A percentile compares a stretch with the other conserved stretches of the same genome.
These are phyloP conservation scores for Microbotryum silenes-acaulis DNA, from an alignment of 1,284 basidiomycete genomes.

Conservation along the genomic window DNA sequence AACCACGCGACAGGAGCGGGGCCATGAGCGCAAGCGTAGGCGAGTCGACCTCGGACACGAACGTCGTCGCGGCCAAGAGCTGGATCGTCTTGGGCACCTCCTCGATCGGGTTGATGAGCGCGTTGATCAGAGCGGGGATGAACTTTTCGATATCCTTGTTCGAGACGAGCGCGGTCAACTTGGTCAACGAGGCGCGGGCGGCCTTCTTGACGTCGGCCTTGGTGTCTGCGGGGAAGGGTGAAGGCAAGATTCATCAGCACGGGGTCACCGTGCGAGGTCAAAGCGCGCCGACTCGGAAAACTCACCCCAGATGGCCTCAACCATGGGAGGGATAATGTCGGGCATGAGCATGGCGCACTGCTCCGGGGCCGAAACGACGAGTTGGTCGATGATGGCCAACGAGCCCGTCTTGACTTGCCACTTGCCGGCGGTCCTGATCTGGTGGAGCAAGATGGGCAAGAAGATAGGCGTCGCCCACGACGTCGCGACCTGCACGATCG, in stretches of 20 bases:
- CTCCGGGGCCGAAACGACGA: constrained; percentile 72
- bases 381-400: constrained; percentile 76
- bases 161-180: constrained; percentile 84
- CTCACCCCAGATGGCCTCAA: constrained; percentile 79
- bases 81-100: constrained; percentile 94
- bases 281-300: neutral
- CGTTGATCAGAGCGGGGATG: constrained; percentile 50
- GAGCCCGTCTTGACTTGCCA: constrained; percentile 98
- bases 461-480: constrained; percentile 80
- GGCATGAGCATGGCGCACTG: constrained; percentile 90
- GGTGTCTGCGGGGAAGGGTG: constrained; percentile 56
- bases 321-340: constrained; percentile 88
- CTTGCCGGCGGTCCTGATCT: constrained; percentile 95
- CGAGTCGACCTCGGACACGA: constrained; percentile 99
- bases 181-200: constrained; percentile 86
- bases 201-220: constrained; percentile 99
- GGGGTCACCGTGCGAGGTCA: neutral
- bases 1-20: constrained; percentile 91
- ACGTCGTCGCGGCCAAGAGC: constrained; percentile 97
- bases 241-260: too few relatives aligned
- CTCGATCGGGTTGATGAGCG: constrained; percentile 97
- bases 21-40: constrained; percentile 99
- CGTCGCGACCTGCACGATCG: constrained; percentile 74
- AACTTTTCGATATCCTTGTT: constrained; percentile 94
- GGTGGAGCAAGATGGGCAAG: constrained; percentile 82